Conservation (phyloP, 1,284 basidiomycete genomes). For the Clitocybe nebularis region DNA sequence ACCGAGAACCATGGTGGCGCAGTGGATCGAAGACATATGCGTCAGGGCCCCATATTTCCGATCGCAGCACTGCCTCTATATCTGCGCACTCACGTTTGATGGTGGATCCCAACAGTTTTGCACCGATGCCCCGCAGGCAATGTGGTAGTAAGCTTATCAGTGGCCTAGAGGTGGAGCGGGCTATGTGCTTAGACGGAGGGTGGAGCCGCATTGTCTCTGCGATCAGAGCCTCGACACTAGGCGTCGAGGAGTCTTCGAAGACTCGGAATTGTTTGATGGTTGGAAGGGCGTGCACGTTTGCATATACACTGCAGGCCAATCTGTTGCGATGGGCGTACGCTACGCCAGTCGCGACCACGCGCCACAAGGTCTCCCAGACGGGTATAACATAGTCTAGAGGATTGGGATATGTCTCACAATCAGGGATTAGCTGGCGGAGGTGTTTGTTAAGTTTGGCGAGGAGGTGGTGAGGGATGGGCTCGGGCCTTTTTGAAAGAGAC, state of each 20-base stretch:
- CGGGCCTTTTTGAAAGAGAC: conserved; percentile 34
- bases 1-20: conserved; percentile 28
- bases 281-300: conserved; percentile 36
- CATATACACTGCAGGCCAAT: conserved; percentile 26
- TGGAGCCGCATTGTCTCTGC: conserved; percentile 43
- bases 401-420: conserved; percentile 26
- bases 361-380: conserved; percentile 59
- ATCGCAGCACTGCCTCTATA: conserved; percentile 36
- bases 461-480: conserved; percentile 19
- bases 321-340: conserved; percentile 31
- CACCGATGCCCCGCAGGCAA: conserved; percentile 5
- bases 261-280: conserved; percentile 28
- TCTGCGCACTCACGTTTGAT: conserved; percentile 32
- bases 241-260: conserved; percentile 12
- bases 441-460: conserved; percentile 19
- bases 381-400: conserved; percentile 53
- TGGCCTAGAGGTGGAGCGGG: conserved; percentile 15
- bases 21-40: conserved; percentile 37
- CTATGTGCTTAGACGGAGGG: conserved; percentile 44
- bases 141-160: conserved; percentile 11
- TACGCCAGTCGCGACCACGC: conserved; percentile 46
- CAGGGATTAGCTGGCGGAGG: conserved; percentile 36
- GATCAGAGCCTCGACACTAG: conserved; percentile 37
- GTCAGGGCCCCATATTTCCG: conserved; percentile 34
- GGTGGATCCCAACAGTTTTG: conserved; percentile 4